Evolutionary conservation across 1,139 yeast species (phyloP).

Genomic region (Kazachstania sp.): DNA sequence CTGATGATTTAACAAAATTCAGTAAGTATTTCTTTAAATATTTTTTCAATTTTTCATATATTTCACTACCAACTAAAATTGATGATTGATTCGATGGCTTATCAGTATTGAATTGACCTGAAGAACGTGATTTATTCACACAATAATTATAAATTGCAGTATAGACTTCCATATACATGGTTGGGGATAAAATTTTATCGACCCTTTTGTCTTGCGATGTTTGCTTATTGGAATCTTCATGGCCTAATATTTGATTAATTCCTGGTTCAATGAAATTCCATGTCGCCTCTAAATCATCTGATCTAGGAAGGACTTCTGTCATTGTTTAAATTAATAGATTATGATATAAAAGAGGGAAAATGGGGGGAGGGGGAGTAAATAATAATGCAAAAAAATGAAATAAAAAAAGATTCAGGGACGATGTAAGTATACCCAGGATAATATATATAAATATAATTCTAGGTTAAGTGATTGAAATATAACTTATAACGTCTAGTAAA

Average conservation of each 20-base stretch:
- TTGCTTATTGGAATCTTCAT: constrained; percentile 17
- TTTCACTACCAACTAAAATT: constrained; percentile 72
- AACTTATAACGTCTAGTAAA: too few relatives aligned
- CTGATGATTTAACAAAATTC: constrained; percentile 38
- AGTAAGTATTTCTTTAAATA: constrained; percentile 59
- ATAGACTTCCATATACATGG: constrained; percentile 62
- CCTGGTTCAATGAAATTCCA: constrained; percentile 76
- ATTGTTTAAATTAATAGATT: constrained; percentile 10
- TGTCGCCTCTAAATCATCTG: constrained; percentile 54
- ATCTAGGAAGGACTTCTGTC: constrained; percentile 33
- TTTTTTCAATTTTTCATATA: constrained; percentile 60
- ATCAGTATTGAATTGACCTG: constrained; percentile 34
- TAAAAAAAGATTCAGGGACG: too few relatives aligned
- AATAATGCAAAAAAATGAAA: too few relatives aligned
- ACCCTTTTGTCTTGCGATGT: constrained; percentile 28
- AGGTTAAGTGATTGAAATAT: too few relatives aligned
- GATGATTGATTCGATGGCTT: constrained; percentile 32
- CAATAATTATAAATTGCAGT: constrained; percentile 93
- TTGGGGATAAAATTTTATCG: constrained; percentile 57
- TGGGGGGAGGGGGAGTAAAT: too few relatives aligned
- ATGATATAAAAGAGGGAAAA: too few relatives aligned
- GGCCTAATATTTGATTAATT: constrained; percentile 59
- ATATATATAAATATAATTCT: too few relatives aligned
- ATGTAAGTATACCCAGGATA: too few relatives aligned
- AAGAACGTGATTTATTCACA: constrained; percentile 63